Evolutionary conservation across 1,139 yeast species (phyloP).

Genomic region (Blastobotrys capitulatus): DNA sequence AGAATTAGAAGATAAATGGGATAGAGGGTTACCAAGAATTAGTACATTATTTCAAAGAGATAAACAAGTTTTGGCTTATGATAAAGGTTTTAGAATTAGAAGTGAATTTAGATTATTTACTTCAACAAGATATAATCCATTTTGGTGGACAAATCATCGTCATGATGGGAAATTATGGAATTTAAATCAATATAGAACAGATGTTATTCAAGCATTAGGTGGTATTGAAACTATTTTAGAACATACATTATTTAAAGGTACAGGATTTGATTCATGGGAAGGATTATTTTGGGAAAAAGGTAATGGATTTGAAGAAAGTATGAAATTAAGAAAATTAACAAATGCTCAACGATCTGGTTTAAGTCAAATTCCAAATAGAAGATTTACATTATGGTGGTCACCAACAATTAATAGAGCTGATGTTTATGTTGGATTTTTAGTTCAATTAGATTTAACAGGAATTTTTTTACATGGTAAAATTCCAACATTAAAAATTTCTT

Average conservation of each 20-base stretch:
- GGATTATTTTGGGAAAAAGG: constrained; percentile 98
- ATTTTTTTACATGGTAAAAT: constrained; percentile 96
- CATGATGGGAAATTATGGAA: constrained; percentile 98
- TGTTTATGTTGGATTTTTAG: constrained; percentile 95
- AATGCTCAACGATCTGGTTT: constrained; percentile 97
- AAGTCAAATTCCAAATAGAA: constrained; percentile 94
- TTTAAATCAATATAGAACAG: constrained; percentile 85
- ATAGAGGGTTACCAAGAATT: constrained; percentile 92
- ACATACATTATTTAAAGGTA: constrained; percentile 91
- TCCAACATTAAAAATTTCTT: constrained; percentile 91
- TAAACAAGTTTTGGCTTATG: constrained; percentile 89
- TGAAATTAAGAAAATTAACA: constrained; percentile 90
- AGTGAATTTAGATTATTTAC: constrained; percentile 72
- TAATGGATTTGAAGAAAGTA: constrained; percentile 92
- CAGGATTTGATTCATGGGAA: constrained; percentile 98
- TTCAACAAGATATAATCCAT: constrained; percentile 70
- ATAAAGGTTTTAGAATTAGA: constrained; percentile 87
- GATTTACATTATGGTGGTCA: constrained; percentile 99
- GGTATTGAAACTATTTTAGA: constrained; percentile 96
- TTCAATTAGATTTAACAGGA: constrained; percentile 94
- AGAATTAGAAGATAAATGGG: constrained; percentile 93
- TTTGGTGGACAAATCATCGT: constrained; percentile 93
- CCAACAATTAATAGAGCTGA: constrained; percentile 98
- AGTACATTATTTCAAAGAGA: constrained; percentile 94
- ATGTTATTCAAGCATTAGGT: constrained; percentile 94